Evolutionary conservation across 2,329 filamentous ascomycete genomes (phyloP).

Genomic region (Stagonosporopsis rhizophila): DNA sequence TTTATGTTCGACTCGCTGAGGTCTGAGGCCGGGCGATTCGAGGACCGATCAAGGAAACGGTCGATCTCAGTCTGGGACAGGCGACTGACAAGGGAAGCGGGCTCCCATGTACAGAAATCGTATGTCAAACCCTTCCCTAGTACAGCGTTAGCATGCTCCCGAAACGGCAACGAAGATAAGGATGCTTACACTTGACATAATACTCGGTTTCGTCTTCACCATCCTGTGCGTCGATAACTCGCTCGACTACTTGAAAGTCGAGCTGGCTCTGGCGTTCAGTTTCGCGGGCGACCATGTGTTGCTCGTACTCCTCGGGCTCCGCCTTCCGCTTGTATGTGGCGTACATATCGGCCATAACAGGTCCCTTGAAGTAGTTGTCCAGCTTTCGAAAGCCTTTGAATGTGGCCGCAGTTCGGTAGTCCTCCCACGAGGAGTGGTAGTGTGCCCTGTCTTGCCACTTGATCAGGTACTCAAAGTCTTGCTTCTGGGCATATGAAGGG

Average conservation of each 20-base stretch:
- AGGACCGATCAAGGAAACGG: constrained; percentile 83
- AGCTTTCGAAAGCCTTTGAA: constrained; percentile 86
- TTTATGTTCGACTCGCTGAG: constrained; percentile 75
- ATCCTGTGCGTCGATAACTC: constrained; percentile 83
- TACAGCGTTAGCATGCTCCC: constrained; percentile 29
- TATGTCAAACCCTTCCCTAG: constrained; percentile 84
- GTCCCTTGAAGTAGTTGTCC: constrained; percentile 92
- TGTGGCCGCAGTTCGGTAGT: constrained; percentile 73
- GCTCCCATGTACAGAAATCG: constrained; percentile 94
- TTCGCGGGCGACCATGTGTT: constrained; percentile 94
- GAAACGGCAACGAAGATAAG: constrained; percentile 9
- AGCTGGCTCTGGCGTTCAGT: constrained; percentile 85
- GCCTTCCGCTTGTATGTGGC: constrained; percentile 63
- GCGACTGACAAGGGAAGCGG: constrained; percentile 73
- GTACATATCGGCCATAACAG: constrained; percentile 79
- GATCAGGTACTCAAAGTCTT: constrained; percentile 89
- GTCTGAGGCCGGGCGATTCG: constrained; percentile 81
- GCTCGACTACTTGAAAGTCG: constrained; percentile 91
- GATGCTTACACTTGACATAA: constrained; percentile 79
- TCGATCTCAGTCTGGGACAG: constrained; percentile 91
- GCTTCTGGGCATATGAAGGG: constrained; percentile 55
- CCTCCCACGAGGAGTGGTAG: constrained; percentile 95
- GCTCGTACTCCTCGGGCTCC: constrained; percentile 84
- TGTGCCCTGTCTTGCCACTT: constrained; percentile 98
- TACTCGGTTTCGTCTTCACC: constrained; percentile 86